Conservation (phyloP, 176 grass and related monocot genomes). For the Oropetium thomaeum region DNA sequence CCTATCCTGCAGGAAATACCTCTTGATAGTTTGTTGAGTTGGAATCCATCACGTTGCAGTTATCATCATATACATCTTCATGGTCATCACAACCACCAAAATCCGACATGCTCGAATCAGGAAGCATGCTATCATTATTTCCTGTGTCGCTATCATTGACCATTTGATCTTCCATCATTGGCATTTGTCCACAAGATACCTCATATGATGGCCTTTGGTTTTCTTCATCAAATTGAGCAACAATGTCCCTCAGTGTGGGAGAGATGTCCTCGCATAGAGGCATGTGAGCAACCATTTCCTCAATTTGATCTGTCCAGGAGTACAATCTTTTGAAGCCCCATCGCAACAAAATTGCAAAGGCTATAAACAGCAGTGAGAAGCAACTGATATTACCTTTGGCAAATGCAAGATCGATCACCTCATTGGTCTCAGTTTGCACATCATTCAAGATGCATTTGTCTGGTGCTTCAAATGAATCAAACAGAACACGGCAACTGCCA, state of each 20-base stretch:
- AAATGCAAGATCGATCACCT: conserved; percentile 79
- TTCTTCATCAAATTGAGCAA: conserved; percentile 89
- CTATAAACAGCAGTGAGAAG: background rate
- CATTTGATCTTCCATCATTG: conserved; percentile 42
- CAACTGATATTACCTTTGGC: conserved; percentile 62
- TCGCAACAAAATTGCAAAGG: conserved; percentile 27
- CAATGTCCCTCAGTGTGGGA: conserved; percentile 75
- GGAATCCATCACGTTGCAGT: conserved; percentile 29
- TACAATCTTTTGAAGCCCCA: conserved; percentile 15
- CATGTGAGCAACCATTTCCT: conserved; percentile 74
- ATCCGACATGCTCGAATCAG: conserved; percentile 57
- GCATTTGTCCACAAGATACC: conserved; percentile 43
- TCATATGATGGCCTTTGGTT: conserved; percentile 59
- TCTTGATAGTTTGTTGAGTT: conserved; percentile 56
- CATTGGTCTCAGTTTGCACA: conserved; percentile 37
- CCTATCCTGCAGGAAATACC: conserved; percentile 41
- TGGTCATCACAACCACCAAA: conserved; percentile 65
- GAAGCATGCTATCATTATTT: conserved; percentile 32
- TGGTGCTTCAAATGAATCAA: conserved; percentile 93
- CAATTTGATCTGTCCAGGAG: conserved; percentile 62
- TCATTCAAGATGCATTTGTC: conserved; percentile 60
- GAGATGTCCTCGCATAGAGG: conserved; percentile 70
- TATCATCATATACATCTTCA: conserved; percentile 51
- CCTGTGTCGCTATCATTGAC: conserved; percentile 24
- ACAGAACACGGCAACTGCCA: conserved; percentile 69